Base-by-base conservation (phyloP, 2,329 filamentous ascomycete genomes). In the Tolypocladium paradoxum region DNA sequence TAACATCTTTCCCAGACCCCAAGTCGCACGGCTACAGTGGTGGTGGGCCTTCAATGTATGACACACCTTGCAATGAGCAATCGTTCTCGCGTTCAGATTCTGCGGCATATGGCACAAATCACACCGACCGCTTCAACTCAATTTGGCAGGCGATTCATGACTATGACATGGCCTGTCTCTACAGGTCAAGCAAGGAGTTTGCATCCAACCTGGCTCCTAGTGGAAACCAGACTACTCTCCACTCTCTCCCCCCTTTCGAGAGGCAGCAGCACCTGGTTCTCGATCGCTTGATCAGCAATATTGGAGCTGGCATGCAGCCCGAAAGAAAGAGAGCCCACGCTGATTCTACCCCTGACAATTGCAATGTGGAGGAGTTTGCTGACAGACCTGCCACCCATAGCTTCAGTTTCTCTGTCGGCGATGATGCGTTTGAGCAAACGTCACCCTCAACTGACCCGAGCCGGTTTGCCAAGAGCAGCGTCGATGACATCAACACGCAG, bases 401-500 rank as follows among this genome's bases (percentile, higher is more conserved):
- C 67, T 83, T 83, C 61, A 72, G 68, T 48, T 74, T 82, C 53
- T 63, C 73, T 36, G 57, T 72, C 54, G 68, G 74, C 55, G 68
- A 75, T 53, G 71, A 76, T 40, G 68, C 69, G 0, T 72, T 74
- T 51, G 59, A 61, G 12, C 59, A 61, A 34, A 64, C 70, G 6
- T 65, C 67, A 11, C 62, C 69, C 3, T 24, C 31, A 29, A 33
- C 22, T n/a, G 62, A 68, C 22, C 66, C 63, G 36, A 65, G 69
- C 43, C 65, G 65, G 3, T 80, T 82, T 55, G 62, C 69, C 38
- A 74, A 73, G 55, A 75, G 67, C 53, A 83, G 77, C 59, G 69
- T 76, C 22, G 80, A 85, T 53, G 80, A 77, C 50, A 84, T 85
- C 58, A 81, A 82, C 64, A 84, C 81, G 20, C 77, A 70, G 38